Conservation (phyloP, 805 yeast genomes). For the Saccharomycopsis malanga region DNA sequence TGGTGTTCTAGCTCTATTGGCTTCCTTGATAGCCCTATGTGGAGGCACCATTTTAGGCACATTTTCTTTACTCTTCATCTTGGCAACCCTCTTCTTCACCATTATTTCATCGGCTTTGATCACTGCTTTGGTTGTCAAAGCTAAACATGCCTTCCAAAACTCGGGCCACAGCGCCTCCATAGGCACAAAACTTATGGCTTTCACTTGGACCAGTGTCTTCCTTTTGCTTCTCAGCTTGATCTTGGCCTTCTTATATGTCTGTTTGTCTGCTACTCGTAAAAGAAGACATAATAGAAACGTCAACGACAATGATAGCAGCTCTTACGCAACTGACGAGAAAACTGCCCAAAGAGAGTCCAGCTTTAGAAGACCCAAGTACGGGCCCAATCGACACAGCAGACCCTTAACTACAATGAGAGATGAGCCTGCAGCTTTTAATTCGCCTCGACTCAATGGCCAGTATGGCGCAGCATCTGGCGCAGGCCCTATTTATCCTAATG, state of each 20-base stretch:
- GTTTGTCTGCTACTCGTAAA: no score
- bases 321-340: neutral
- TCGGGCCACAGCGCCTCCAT: slow-evolving; percentile 37
- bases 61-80: slow-evolving; percentile 21
- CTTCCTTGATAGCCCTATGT: slow-evolving; percentile 26
- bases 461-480: neutral
- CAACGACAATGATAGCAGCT: neutral
- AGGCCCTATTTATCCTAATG: neutral
- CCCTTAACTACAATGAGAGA: neutral
- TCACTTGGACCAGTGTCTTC: slow-evolving; percentile 52
- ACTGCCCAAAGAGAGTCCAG: neutral
- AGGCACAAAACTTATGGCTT: slow-evolving; percentile 48
- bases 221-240: slow-evolving; percentile 8
- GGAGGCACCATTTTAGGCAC: slow-evolving; percentile 23
- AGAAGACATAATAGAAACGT: neutral
- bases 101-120: slow-evolving; percentile 40
- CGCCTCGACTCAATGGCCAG: neutral
- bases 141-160: slow-evolving; percentile 40
- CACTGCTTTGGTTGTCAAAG: slow-evolving; percentile 51
- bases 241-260: neutral
- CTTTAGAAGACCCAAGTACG: neutral
- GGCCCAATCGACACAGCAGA: neutral
- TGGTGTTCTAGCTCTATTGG: slow-evolving; percentile 41
- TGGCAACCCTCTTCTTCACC: slow-evolving; percentile 38
- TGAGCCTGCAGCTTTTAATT: neutral